Base-by-base conservation (phyloP, 176 grass and related monocot species). In the Oryza coarctata region DNA sequence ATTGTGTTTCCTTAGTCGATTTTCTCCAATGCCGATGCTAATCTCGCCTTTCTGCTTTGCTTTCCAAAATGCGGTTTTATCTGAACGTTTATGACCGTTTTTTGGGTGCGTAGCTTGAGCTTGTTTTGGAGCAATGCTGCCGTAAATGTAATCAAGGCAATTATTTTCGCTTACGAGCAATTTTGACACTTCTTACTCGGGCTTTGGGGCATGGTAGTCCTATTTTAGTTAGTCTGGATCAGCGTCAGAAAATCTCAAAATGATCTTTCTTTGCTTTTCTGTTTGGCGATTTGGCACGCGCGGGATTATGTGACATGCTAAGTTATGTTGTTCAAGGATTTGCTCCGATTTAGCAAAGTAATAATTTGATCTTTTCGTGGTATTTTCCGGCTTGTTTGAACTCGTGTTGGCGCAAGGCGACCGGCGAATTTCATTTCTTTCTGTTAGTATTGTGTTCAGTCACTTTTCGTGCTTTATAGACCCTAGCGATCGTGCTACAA, bases 61-160 rank as follows among this genome's bases (percentile, higher is more conserved):
- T 65, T 89, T 36, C 11, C 0, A 38, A 73, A 49, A 18, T 39
- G 82, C 43, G 38, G 50, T 74, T 86, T 36, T 83, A 2, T 63
- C 38, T 9, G 31, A 68, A 35, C 20, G 9, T 63, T 32, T 68
- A 1, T 43, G 22, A 17, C 63, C 15, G 22, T 26, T 10, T 33
- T 69, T 68, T 20, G 17, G 15, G 34, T 40, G 35, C 9, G 61
- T 31, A 66, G 6, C 36, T 78, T 78, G 47, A 63, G 1, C 30
- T 73, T 66, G 3, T 49, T 86, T 63, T 15, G 62, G 50, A 73
- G 3, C 47, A 78, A 83, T 79, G 84, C 79, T 20, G 47, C 18
- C 28, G 41, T 20, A 45, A 82, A 73, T 72, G 43, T 78, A 55
- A 55, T n/a, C 50, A 55, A 20, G 50, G 20, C 6, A n/a, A 1